Evolutionary conservation across 176 grass and related monocot genomes (phyloP).

Genomic region (Carex parvula): DNA sequence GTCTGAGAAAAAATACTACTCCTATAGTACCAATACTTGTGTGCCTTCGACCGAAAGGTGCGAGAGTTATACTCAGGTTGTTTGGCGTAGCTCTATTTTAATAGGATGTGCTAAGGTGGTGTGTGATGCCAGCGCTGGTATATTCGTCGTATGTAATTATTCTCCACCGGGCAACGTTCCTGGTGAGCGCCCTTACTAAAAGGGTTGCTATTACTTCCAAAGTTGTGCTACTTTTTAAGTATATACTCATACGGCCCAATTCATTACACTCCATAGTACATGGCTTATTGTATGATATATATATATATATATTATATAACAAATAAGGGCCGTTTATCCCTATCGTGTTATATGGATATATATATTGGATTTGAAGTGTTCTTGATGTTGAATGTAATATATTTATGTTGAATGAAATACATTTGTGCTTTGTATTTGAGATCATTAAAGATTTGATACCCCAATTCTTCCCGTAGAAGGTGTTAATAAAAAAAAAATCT

Average conservation of each 20-base stretch:
- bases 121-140: background rate
- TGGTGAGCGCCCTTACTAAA: background rate
- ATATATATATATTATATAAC: too few relatives aligned
- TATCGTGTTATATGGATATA: too few relatives aligned
- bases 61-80: background rate
- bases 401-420: background rate
- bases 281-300: too few relatives aligned
- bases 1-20: background rate
- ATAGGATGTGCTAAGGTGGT: slow-evolving; percentile 12
- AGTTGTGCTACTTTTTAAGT: background rate
- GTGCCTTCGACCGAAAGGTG: background rate
- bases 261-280: too few relatives aligned
- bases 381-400: background rate
- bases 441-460: background rate
- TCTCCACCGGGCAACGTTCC: background rate
- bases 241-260: background rate
- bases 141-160: slow-evolving; percentile 11
- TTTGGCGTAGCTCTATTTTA: background rate
- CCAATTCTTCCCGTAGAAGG: too few relatives aligned
- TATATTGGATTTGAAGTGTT: too few relatives aligned
- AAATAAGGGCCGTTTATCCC: too few relatives aligned
- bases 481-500: too few relatives aligned
- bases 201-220: background rate
- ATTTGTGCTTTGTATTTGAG: background rate
- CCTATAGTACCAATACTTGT: background rate